phyloP scores from a whole-genome alignment of 345 rosid genomes.

The Heritiera fomes region DNA sequence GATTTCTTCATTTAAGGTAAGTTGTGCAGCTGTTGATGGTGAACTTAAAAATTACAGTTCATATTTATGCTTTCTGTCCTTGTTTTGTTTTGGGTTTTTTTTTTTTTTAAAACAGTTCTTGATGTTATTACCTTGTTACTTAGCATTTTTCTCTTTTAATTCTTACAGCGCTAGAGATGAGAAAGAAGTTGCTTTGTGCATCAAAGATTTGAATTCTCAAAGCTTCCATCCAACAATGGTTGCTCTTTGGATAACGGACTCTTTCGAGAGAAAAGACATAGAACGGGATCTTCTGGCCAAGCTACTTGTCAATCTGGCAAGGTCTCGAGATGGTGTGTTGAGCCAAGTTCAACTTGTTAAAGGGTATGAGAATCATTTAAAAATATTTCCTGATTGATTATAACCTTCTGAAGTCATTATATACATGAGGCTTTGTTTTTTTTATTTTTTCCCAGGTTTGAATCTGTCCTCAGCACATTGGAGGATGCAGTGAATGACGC shows the following conservation, averaged over 20 bases:
- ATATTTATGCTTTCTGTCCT: no score
- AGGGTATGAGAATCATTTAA: constrained; percentile 55
- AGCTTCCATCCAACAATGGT: constrained; percentile 84
- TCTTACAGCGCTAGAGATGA: constrained; percentile 83
- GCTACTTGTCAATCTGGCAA: constrained; percentile 73
- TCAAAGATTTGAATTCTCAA: constrained; percentile 77
- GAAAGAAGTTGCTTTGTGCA: constrained; percentile 81
- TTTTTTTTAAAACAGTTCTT: not conserved
- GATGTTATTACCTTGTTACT: not conserved
- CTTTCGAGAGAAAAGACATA: constrained; percentile 89
- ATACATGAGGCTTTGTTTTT: not conserved
- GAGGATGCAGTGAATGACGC: constrained; percentile 94
- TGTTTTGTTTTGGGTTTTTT: not conserved
- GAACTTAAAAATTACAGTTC: not conserved
- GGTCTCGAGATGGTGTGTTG: constrained; percentile 48
- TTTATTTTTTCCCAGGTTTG: constrained; percentile 49
- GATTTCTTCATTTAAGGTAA: not conserved
- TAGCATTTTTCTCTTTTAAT: not conserved
- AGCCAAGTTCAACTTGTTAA: constrained; percentile 52
- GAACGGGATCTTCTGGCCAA: constrained; percentile 81
- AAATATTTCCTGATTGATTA: not conserved
- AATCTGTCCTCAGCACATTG: constrained; percentile 62
- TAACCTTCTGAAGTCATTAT: not conserved
- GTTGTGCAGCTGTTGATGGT: not conserved
- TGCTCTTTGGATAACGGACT: constrained; percentile 89